These are phyloP conservation scores for Eutypella sp. DNA, from an alignment of 2,329 filamentous ascomycete species.

Conservation along the genomic window DNA sequence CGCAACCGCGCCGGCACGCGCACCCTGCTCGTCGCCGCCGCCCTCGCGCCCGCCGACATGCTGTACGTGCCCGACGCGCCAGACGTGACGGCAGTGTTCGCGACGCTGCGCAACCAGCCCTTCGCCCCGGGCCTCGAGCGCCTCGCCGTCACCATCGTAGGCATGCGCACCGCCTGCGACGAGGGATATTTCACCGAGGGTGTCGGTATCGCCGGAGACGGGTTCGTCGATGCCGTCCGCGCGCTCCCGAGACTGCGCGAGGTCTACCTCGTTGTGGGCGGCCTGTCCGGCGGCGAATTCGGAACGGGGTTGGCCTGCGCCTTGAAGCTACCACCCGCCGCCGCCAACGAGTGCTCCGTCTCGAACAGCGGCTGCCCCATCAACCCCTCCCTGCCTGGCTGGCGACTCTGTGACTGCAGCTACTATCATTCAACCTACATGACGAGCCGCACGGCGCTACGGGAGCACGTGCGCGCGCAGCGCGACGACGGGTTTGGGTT, in stretches of 20 bases:
- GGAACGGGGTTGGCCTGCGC: neutral
- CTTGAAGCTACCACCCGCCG: too few relatives aligned
- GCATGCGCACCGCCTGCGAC: neutral
- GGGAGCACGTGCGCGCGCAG: neutral
- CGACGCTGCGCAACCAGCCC: neutral
- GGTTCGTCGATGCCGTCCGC: neutral
- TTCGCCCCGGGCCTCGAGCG: neutral
- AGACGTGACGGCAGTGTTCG: neutral
- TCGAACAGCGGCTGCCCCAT: too few relatives aligned
- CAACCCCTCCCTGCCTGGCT: too few relatives aligned
- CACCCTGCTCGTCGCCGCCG: neutral
- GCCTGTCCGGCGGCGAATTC: neutral
- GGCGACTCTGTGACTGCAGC: too few relatives aligned
- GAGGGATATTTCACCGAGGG: too few relatives aligned
- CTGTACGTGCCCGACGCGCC: neutral
- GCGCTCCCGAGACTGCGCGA: neutral
- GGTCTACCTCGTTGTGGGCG: neutral
- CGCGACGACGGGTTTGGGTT: neutral
- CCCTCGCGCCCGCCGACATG: neutral
- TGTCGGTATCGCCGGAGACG: neutral
- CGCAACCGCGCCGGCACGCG: too few relatives aligned
- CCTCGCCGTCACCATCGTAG: neutral
- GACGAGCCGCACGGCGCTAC: neutral
- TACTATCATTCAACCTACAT: neutral
- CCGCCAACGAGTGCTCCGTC: too few relatives aligned